These are phyloP conservation scores for Euptelea pleiosperma DNA, from an alignment of 164 flowering plant species.

Conservation along the genomic window DNA sequence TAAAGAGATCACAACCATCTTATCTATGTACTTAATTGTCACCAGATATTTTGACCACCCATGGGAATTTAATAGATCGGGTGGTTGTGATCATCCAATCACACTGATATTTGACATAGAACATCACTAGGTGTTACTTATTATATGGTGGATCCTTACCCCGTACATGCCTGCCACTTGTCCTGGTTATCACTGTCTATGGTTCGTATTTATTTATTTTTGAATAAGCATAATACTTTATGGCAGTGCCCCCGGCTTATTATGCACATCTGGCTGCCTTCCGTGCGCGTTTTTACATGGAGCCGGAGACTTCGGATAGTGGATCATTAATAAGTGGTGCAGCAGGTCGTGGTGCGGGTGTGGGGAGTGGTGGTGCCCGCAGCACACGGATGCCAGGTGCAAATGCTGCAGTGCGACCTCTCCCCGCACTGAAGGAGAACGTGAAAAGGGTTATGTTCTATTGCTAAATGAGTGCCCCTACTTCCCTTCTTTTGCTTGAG, in stretches of 20 bases:
- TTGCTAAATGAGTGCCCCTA: background rate
- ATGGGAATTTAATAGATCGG: too few species aligned
- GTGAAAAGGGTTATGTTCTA: conserved; percentile 12
- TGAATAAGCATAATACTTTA: background rate
- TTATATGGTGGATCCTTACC: too few species aligned
- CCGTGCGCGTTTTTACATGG: conserved; percentile 20
- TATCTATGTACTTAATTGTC: too few species aligned
- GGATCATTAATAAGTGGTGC: background rate
- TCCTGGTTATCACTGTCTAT: too few species aligned
- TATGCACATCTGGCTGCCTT: conserved; percentile 21
- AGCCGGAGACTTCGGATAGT: conserved; percentile 4
- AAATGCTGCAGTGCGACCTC: too few species aligned
- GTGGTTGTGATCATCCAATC: too few species aligned
- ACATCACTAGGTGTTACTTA: background rate
- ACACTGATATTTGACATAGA: too few species aligned
- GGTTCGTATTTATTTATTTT: too few species aligned
- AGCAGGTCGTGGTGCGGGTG: background rate
- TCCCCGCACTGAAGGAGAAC: conserved; percentile 9
- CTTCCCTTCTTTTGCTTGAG: background rate
- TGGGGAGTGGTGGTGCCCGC: background rate
- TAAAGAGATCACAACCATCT: too few species aligned
- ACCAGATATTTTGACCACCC: too few species aligned
- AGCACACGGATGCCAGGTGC: too few species aligned
- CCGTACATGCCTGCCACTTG: too few species aligned
- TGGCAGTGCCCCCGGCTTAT: conserved; percentile 20